Percentiles rank a stretch among this genome's conserved stretches.
phyloP scores from a whole-genome alignment of 345 rosid genomes.

The Camelina hispida region DNA sequence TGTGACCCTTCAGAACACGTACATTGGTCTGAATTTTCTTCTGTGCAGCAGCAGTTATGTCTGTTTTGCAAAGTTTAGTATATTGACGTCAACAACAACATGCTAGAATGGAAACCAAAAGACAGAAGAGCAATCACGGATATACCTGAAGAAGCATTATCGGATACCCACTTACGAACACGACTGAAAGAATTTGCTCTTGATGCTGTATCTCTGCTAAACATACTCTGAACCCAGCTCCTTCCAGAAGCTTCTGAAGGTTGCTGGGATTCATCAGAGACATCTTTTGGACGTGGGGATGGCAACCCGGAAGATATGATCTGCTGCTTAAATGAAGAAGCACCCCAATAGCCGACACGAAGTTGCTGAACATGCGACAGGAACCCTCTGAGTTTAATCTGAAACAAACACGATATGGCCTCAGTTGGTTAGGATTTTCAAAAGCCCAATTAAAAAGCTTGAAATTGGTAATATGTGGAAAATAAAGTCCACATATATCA shows the following conservation, averaged over 20 bases:
- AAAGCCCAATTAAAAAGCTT: conserved; percentile 24
- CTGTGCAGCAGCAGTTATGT: conserved; percentile 73
- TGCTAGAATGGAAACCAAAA: conserved; percentile 25
- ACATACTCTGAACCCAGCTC: conserved; percentile 99
- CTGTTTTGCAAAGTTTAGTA: conserved; percentile 54
- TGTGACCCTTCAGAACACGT: conserved; percentile 87
- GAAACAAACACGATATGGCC: conserved; percentile 36
- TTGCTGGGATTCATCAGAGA: conserved; percentile 71
- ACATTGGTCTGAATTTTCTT: conserved; percentile 93
- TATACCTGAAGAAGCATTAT: conserved; percentile 71
- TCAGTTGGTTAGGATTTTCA: conserved; percentile 18
- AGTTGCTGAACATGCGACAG: conserved; percentile 94
- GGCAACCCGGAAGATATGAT: conserved; percentile 68
- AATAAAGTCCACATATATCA: not conserved
- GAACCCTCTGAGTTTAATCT: conserved; percentile 97
- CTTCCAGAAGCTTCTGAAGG: conserved; percentile 97
- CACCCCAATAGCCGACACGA: conserved; percentile 91
- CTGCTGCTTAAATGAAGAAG: conserved; percentile 71
- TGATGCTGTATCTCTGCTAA: conserved; percentile 85
- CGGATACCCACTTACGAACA: conserved; percentile 84
- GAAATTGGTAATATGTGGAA: not conserved
- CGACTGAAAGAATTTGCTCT: conserved; percentile 76
- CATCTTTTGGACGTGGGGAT: conserved; percentile 88
- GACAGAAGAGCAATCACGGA: conserved; percentile 30
- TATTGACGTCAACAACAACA: conserved; percentile 21